A percentile compares a stretch with the other conserved stretches of the same genome.
Conservation (phyloP, 2,329 filamentous ascomycete genomes). For the Trichoderma sp. region DNA sequence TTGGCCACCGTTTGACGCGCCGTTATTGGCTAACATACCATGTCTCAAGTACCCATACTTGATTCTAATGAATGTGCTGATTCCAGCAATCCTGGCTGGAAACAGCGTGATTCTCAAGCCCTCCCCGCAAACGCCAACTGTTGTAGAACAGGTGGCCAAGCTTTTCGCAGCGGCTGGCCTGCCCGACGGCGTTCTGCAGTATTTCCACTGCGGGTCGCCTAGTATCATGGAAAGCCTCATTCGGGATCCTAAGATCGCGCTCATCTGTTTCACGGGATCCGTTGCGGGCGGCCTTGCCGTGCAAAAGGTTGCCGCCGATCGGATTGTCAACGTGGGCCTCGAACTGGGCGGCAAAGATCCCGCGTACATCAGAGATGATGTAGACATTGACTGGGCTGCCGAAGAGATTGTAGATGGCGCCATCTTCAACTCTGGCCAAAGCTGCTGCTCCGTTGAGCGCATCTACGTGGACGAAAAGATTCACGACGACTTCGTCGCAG, state of each 20-base stretch:
- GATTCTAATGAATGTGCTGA: conserved; percentile 87
- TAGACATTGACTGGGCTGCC: conserved; percentile 87
- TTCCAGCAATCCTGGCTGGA: conserved; percentile 87
- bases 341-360: conserved; percentile 96
- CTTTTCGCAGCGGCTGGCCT: conserved; percentile 81
- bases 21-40: conserved; percentile 13
- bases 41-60: conserved; percentile 82
- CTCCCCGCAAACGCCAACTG: conserved; percentile 90
- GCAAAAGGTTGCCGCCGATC: conserved; percentile 80
- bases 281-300: conserved; percentile 85
- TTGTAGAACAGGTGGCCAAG: conserved; percentile 79
- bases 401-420: conserved; percentile 94
- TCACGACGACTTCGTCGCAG: conserved; percentile 79
- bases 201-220: conserved; percentile 86
- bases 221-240: conserved; percentile 77
- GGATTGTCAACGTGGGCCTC: conserved; percentile 82
- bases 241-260: conserved; percentile 72
- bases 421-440: conserved; percentile 99
- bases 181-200: conserved; percentile 82
- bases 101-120: conserved; percentile 94
- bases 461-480: conserved; percentile 88
- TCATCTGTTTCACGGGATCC: conserved; percentile 93
- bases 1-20: conserved; percentile 13
- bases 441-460: conserved; percentile 90
- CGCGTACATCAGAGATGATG: conserved; percentile 83